Evolutionary conservation across 176 grass and related monocot species (phyloP).

Genomic region (Poa pratensis): DNA sequence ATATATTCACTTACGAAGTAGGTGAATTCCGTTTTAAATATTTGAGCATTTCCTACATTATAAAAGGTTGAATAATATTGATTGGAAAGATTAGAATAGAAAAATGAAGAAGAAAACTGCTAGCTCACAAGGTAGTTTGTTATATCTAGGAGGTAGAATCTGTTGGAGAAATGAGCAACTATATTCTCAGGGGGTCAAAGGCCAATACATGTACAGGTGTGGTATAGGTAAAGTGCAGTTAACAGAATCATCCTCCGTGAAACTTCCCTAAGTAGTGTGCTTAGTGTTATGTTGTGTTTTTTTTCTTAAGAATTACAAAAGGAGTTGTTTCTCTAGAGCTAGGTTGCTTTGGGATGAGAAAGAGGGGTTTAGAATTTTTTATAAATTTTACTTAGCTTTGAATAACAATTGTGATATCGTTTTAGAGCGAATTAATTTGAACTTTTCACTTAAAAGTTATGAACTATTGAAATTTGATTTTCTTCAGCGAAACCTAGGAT

Average conservation of each 20-base stretch:
- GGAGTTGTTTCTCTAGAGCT: neutral
- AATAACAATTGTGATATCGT: too few species aligned
- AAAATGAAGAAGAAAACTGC: neutral
- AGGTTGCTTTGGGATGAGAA: neutral
- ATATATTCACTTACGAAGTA: neutral
- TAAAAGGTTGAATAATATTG: neutral
- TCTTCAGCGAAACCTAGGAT: too few species aligned
- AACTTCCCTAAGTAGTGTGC: neutral
- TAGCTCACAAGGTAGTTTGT: neutral
- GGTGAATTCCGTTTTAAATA: neutral
- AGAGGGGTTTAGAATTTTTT: neutral
- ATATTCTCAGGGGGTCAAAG: too few species aligned
- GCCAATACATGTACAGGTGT: too few species aligned
- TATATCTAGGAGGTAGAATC: neutral
- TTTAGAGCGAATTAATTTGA: too few species aligned
- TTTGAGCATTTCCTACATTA: neutral
- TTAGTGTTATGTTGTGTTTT: neutral
- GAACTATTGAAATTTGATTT: too few species aligned
- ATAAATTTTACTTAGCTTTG: too few species aligned
- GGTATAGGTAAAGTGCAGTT: too few species aligned
- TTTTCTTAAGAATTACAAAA: neutral
- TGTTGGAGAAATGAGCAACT: too few species aligned
- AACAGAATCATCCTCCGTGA: neutral
- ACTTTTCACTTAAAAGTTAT: too few species aligned
- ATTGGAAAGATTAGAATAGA: neutral